Evolutionary conservation across 495 filamentous ascomycete species (phyloP).

Genomic region (Penicillium odoratum): DNA sequence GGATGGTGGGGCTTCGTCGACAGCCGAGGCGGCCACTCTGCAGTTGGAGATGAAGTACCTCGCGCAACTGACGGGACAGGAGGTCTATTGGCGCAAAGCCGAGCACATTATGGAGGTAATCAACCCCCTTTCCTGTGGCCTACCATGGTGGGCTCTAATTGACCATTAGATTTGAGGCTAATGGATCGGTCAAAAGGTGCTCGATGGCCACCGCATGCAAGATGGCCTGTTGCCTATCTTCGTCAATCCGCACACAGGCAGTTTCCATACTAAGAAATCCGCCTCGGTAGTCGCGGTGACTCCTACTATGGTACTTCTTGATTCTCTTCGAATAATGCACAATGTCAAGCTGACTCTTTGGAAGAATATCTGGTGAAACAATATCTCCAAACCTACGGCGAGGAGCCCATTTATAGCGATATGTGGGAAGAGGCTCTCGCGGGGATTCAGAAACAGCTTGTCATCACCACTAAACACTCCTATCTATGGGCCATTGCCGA

Average conservation of each 20-base stretch:
- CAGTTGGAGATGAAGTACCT: conserved; percentile 90
- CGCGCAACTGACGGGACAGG: conserved; percentile 78
- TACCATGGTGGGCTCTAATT: no score
- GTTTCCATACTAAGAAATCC: conserved; percentile 73
- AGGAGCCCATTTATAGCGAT: conserved; percentile 72
- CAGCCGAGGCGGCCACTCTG: conserved; percentile 78
- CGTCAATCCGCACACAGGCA: conserved; percentile 65
- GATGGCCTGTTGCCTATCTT: conserved; percentile 83
- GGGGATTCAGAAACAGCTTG: conserved; percentile 77
- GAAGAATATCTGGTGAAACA: conserved; percentile 82
- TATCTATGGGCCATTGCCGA: conserved; percentile 79
- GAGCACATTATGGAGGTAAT: conserved; percentile 71
- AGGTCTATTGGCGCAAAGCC: conserved; percentile 75
- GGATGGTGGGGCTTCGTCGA: conserved; percentile 78
- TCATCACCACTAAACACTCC: conserved; percentile 72
- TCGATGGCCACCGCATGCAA: conserved; percentile 70
- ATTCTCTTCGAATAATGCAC: neutral
- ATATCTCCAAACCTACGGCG: conserved; percentile 75
- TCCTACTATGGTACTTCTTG: conserved; percentile 64
- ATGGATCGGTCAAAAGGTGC: conserved; percentile 28
- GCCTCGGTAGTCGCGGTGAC: conserved; percentile 82
- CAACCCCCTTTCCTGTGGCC: no score
- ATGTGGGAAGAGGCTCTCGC: conserved; percentile 81
- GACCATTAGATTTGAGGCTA: no score
- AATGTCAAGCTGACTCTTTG: neutral